Base-by-base conservation (phyloP, 164 flowering plant genomes). In the Vitis rotundifolia region DNA sequence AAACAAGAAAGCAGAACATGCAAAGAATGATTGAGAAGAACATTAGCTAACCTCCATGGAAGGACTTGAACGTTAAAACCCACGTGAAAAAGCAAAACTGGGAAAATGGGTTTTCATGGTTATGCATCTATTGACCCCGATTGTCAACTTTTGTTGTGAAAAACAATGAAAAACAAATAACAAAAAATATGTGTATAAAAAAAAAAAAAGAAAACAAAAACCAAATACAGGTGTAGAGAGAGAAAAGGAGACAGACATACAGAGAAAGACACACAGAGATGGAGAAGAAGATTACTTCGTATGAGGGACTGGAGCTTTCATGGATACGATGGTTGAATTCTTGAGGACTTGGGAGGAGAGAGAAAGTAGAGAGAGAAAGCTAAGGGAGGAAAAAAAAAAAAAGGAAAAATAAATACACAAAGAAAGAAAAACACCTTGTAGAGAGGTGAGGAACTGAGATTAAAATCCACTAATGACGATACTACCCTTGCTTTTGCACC, bases 1-100 rank as follows among this genome's bases (percentile, higher is more conserved):
- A 53, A 29, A 70, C 37, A 11, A 19, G 22, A 59, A 50, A 16
- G 7, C 26, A 29, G 29, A 68, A 60, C 71, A 68, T 68, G 71
- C 64, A 68, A 4, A 49, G 61, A 16, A 50, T 22, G 15, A n/a
- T 49, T 14, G 57, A 59, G 26, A 49, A 51, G 44, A 15, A 31
- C 51, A 19, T n/a, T 12, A 29, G 31, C 64, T 68, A 59, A 60
- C 71, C 64, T 68, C 58, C 66, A 73, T 70, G 58, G 64, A 70
- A 70, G 77, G 71, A 66, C 72, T 69, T 67, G 57, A 75, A 63
- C 79, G 78, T 73, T 55, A 56, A 70, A 73, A 57, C 70, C 74
- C 69, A 70, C 74, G 77, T 73, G 69, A 62, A 63, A 71, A 37
- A 26, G 29, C 44, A 47, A 55, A 8, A 13, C 66, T 73, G 68